These are phyloP conservation scores for Yamadazyma dendronema DNA, from an alignment of 1,139 yeast genomes.

Conservation along the genomic window DNA sequence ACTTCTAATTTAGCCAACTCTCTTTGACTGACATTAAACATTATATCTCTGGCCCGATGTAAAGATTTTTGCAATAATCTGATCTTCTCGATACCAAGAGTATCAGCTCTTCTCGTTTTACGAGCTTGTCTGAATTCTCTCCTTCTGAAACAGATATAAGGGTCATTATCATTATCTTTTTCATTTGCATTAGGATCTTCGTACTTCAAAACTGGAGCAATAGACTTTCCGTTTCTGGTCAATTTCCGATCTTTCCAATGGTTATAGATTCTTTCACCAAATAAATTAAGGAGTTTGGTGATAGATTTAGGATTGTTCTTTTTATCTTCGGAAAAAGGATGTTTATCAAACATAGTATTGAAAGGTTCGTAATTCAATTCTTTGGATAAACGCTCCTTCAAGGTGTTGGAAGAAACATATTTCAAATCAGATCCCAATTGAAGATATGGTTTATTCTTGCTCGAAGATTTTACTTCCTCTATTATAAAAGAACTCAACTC, in stretches of 20 bases:
- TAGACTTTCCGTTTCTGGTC: constrained; percentile 63
- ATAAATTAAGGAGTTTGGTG: constrained; percentile 52
- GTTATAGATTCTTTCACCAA: constrained; percentile 69
- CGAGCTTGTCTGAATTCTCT: constrained; percentile 95
- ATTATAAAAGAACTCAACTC: constrained; percentile 57
- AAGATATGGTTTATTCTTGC: constrained; percentile 29
- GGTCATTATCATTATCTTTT: constrained; percentile 87
- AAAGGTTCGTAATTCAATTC: constrained; percentile 41
- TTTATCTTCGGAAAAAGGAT: constrained; percentile 24
- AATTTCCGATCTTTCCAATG: constrained; percentile 83
- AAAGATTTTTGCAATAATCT: constrained; percentile 73
- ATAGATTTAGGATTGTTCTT: constrained; percentile 40
- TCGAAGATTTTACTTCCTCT: constrained; percentile 32
- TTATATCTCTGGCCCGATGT: constrained; percentile 70
- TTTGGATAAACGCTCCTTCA: constrained; percentile 40
- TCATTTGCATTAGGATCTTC: constrained; percentile 78
- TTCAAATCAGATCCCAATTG: constrained; percentile 31
- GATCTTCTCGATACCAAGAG: constrained; percentile 82
- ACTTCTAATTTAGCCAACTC: constrained; percentile 63
- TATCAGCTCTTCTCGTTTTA: constrained; percentile 93
- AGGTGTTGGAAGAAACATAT: constrained; percentile 35
- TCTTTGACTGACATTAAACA: constrained; percentile 70
- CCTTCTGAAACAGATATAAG: constrained; percentile 92
- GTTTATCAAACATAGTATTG: constrained; percentile 53
- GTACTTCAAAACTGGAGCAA: constrained; percentile 74